Evolutionary conservation across 2,329 filamentous ascomycete species (phyloP), one percentile per base, ranked within the genome.

Genomic region (Monosporascus ibericus): DNA sequence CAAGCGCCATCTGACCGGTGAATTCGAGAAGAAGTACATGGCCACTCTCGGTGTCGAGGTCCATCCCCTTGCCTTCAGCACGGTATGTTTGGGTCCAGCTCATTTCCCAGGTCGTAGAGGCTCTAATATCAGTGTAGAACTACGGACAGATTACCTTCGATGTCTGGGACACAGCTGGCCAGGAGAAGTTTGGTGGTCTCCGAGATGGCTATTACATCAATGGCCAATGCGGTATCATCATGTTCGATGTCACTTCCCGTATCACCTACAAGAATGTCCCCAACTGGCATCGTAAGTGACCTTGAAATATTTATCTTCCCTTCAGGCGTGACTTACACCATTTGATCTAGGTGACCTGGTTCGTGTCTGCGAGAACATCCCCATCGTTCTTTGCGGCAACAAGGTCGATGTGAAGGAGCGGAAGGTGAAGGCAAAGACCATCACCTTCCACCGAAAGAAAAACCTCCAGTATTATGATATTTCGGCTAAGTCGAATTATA

Each of bases 181-280:
- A 99, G 79, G 92, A 99, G 84, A 99, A 97, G 85, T 99, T 99
- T 64, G 92, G 92, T 76, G 92, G 92, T 83, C 90, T 99, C 69
- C 90, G 92, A 80, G 92, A 99, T 77, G 92, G 92, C 66, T 99
- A 99, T 86, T 99, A 99, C 83, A 99, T 99, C 84, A 96, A 96
- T 81, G 92, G 92, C 70, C 92, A 97, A 80, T 97, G 92, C 77
- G 92, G 94, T 80, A 96, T 99, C 82, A 97, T 99, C 86, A 99
- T 99, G 92, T 99, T 99, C 76, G 92, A 99, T 76, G 92, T 99
- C 63, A 97, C 94, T 60, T 96, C 92, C 65, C 90, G 94, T 72
- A 97, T 99, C 75, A 99, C 94, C 75, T 99, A 99, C 88, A 99
- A 99, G 88, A 99, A 99, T 82, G 94, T 99, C 61, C 94, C 94